A percentile compares a stretch with the other conserved stretches of the same genome.
Evolutionary conservation across 441 rosid genomes (phyloP).

Genomic region (Geranium incanum): DNA sequence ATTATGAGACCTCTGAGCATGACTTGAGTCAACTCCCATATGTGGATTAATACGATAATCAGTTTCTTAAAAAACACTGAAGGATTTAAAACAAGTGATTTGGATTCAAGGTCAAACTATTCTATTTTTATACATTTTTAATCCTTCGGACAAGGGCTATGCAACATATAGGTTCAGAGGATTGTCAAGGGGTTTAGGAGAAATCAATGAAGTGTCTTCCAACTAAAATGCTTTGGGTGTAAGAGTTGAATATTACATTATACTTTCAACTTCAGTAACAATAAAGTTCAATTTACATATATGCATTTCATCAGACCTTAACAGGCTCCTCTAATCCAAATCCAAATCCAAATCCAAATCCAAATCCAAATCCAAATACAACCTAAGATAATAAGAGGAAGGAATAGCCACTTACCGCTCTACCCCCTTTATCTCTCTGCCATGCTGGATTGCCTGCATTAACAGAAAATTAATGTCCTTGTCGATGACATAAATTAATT

Average conservation of each 20-base stretch:
- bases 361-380: neutral
- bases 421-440: slow-evolving; percentile 28
- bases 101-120: neutral
- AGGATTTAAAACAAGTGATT: neutral
- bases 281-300: neutral
- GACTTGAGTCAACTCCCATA: no score
- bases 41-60: no score
- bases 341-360: neutral
- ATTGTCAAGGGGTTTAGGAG: neutral
- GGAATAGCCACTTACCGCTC: slow-evolving; percentile 25
- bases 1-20: neutral
- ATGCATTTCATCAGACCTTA: neutral
- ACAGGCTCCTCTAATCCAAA: neutral
- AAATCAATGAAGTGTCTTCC: neutral
- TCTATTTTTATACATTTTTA: no score
- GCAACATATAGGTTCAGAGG: neutral
- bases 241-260: neutral
- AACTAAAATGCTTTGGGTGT: neutral
- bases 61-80: neutral
- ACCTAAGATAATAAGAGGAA: neutral
- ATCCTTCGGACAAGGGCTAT: neutral
- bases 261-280: neutral
- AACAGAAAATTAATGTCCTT: neutral
- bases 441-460: slow-evolving; percentile 27
- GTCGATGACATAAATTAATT: neutral